Evolutionary conservation across 352 stramenopile species (phyloP).

Genomic region (Phytophthora pini): DNA sequence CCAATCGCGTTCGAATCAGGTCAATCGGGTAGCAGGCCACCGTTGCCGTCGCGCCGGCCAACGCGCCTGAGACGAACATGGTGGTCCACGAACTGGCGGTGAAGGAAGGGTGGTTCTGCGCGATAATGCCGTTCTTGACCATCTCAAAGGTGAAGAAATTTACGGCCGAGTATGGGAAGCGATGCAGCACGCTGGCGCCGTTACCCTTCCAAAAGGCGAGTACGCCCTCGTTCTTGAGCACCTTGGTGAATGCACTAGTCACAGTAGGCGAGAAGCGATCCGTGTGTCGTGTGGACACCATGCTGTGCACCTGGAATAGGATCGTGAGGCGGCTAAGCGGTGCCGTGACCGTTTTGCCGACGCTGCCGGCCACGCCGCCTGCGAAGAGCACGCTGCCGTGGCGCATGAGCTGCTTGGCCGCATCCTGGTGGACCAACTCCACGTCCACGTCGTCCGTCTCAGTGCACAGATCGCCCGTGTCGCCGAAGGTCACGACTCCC

Average conservation of each 20-base stretch:
- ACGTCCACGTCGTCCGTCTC: constrained; percentile 86
- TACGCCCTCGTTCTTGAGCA: constrained; percentile 93
- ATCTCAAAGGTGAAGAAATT: constrained; percentile 98
- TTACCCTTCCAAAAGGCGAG: constrained; percentile 97
- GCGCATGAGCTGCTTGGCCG: constrained; percentile 73
- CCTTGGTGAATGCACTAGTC: constrained; percentile 85
- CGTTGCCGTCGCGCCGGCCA: constrained; percentile 77
- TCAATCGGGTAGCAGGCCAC: constrained; percentile 97
- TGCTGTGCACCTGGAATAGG: constrained; percentile 96
- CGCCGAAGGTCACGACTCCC: constrained; percentile 81
- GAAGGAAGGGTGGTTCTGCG: constrained; percentile 69
- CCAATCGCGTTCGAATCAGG: constrained; percentile 94
- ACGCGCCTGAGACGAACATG: constrained; percentile 76
- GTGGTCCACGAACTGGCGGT: constrained; percentile 77
- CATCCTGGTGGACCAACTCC: constrained; percentile 71
- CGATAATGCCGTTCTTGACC: constrained; percentile 81
- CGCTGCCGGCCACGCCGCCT: constrained; percentile 94
- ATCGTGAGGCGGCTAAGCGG: constrained; percentile 96
- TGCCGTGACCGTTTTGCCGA: constrained; percentile 96
- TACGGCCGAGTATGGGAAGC: constrained; percentile 97
- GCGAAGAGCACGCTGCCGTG: constrained; percentile 85
- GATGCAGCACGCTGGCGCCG: constrained; percentile 94
- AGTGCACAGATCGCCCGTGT: constrained; percentile 76
- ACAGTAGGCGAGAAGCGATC: constrained; percentile 84
- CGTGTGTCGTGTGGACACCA: constrained; percentile 91